phyloP scores from a whole-genome alignment of 352 stramenopile genomes.

The Phytopythium kandeliae region DNA sequence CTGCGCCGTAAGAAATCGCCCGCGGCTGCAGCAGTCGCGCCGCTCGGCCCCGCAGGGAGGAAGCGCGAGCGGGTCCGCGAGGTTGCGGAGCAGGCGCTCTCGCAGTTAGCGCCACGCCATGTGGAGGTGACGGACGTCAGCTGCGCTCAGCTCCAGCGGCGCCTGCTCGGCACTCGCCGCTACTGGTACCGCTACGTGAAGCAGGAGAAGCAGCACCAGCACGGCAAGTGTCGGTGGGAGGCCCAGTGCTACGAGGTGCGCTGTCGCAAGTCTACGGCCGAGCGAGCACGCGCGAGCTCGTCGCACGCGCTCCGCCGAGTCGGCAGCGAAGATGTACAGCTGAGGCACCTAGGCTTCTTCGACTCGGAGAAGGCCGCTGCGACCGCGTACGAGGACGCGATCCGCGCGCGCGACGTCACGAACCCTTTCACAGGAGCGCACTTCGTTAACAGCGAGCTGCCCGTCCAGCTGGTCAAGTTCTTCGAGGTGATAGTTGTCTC shows the following conservation, averaged over 20 bases:
- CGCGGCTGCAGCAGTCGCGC: not conserved
- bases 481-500: constrained; percentile 52
- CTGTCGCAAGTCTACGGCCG: constrained; percentile 36
- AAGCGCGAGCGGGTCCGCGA: constrained; percentile 18
- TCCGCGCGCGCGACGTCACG: constrained; percentile 24
- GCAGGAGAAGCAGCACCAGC: constrained; percentile 44
- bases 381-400: constrained; percentile 27
- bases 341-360: constrained; percentile 48
- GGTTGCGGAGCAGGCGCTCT: constrained; percentile 11
- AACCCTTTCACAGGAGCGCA: constrained; percentile 35
- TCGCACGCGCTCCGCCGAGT: constrained; percentile 36
- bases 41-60: constrained; percentile 13
- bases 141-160: constrained; percentile 50
- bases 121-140: constrained; percentile 40
- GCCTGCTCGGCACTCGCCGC: constrained; percentile 43
- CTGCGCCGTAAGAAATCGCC: constrained; percentile 2
- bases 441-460: constrained; percentile 21
- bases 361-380: constrained; percentile 46
- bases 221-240: constrained; percentile 48
- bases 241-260: constrained; percentile 46
- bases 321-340: constrained; percentile 33
- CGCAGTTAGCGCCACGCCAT: constrained; percentile 7
- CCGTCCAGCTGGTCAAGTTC: constrained; percentile 20
- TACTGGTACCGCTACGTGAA: constrained; percentile 72
- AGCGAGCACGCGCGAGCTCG: constrained; percentile 11